Evolutionary conservation across 441 rosid genomes (phyloP), one percentile per base, ranked within the genome.

Genomic region (Jatropha multifida): DNA sequence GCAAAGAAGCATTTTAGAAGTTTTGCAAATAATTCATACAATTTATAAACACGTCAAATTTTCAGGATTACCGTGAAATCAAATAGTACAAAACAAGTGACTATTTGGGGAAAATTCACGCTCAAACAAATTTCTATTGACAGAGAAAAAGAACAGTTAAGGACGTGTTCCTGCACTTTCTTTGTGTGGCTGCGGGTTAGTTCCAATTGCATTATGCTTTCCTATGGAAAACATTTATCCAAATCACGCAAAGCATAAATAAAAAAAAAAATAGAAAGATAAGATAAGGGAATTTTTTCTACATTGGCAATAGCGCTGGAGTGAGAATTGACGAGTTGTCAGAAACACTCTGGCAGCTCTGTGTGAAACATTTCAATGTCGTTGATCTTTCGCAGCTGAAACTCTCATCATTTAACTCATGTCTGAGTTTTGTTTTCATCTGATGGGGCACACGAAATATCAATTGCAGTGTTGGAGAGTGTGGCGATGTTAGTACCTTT

Each of bases 401-500:
- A 61, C 61, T 68, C 69, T 48, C 44, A 37, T 71, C 68, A 11
- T 27, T 62, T 61, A 32, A 44, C 38, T 3, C 3, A 13, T 18
- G n/a, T 18, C 49, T 12, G 54, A 44, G 18, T 26, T 26, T 44
- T 46, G 44, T 9, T 27, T 69, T 70, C 18, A 41, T 65, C 4
- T 41, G 51, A 4, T 26, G 66, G 2, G 42, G 17, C 8, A 44
- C 18, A 13, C 32, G 4, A 23, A 69, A 14, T 44, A 15, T 18
- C 51, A 15, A 13, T 60, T 18, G 44, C 68, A 67, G 38, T 71
- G 66, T 58, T 20, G 73, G 60, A 20, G 73, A 71, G 4, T 56
- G 37, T 37, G 52, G 52, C 66, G 10, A 4, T 40, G 54, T 72
- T 65, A 84, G 83, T 75, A 65, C 83, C 84, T 74, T 67, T 80